A percentile compares a stretch with the other conserved stretches of the same genome.
phyloP scores from a whole-genome alignment of 768 basidiomycete genomes.

The Suillus fuscotomentosus region DNA sequence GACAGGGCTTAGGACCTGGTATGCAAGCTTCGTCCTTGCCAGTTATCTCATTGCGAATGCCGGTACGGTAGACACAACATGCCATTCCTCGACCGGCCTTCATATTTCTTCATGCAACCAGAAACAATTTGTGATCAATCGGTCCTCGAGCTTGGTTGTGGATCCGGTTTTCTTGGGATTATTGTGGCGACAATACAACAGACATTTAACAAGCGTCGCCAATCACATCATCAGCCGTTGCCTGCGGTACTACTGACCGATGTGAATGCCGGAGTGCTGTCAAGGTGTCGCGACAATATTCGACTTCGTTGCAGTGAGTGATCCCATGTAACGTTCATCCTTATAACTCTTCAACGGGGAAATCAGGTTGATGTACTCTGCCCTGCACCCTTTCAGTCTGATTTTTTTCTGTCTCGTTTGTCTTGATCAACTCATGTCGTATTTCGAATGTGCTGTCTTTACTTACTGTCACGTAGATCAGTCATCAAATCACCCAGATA shows the following conservation, averaged over 20 bases:
- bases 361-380: not conserved
- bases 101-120: conserved; percentile 10
- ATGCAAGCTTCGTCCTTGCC: conserved; percentile 64
- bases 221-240: not conserved
- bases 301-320: conserved; percentile 67
- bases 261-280: conserved; percentile 59
- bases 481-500: conserved; percentile 47
- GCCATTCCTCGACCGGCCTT: not conserved
- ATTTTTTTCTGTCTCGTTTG: not conserved
- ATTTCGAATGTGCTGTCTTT: not conserved
- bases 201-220: conserved; percentile 15
- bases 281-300: conserved; percentile 58
- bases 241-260: conserved; percentile 57
- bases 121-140: conserved; percentile 44
- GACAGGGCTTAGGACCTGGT: conserved; percentile 80
- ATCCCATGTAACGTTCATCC: not conserved
- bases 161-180: conserved; percentile 73
- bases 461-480: conserved; percentile 39
- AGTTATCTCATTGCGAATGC: conserved; percentile 57
- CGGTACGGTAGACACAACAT: conserved; percentile 36
- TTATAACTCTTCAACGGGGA: not conserved
- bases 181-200: conserved; percentile 57
- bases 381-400: not conserved
- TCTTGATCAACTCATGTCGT: not conserved
- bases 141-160: conserved; percentile 75